Evolutionary conservation across 1,284 basidiomycete genomes (phyloP).

Genomic region (Tylopilus sp.): DNA sequence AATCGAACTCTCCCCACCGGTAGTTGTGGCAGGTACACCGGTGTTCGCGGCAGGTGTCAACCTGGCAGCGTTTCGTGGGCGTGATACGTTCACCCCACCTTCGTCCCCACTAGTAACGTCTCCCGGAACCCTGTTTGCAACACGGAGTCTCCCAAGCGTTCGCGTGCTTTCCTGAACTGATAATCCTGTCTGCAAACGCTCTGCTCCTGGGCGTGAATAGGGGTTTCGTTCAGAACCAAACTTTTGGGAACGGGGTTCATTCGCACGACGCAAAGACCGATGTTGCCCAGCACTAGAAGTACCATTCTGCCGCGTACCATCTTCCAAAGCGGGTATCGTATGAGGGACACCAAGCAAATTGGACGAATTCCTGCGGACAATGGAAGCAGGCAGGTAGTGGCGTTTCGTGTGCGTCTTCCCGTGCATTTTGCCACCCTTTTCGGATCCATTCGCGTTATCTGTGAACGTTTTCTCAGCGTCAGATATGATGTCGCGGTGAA

Average conservation of each 20-base stretch:
- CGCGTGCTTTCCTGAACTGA: constrained; percentile 36
- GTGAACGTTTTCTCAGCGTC: neutral
- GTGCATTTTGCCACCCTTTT: constrained; percentile 1
- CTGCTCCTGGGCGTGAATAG: constrained; percentile 9
- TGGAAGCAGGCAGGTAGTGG: constrained; percentile 27
- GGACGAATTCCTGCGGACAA: constrained; percentile 18
- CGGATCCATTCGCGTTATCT: neutral
- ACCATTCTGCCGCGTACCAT: neutral
- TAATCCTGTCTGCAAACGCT: constrained; percentile 17
- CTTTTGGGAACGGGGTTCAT: neutral
- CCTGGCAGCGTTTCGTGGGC: neutral
- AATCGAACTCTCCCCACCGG: neutral
- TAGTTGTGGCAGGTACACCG: neutral
- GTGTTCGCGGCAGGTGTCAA: neutral
- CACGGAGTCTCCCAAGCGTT: constrained; percentile 40
- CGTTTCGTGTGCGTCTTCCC: constrained; percentile 9
- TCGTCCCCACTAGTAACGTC: constrained; percentile 44
- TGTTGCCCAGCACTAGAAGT: neutral
- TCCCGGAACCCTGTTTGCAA: constrained; percentile 45
- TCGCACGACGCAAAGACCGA: neutral
- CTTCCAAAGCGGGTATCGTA: constrained; percentile 4
- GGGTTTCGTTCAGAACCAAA: neutral
- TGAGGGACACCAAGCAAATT: constrained; percentile 17
- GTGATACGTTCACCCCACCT: constrained; percentile 21
- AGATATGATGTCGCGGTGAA: constrained; percentile 3